These are phyloP conservation scores for Aspergillus neoniger DNA, from an alignment of 2,329 filamentous ascomycete species.

Conservation along the genomic window DNA sequence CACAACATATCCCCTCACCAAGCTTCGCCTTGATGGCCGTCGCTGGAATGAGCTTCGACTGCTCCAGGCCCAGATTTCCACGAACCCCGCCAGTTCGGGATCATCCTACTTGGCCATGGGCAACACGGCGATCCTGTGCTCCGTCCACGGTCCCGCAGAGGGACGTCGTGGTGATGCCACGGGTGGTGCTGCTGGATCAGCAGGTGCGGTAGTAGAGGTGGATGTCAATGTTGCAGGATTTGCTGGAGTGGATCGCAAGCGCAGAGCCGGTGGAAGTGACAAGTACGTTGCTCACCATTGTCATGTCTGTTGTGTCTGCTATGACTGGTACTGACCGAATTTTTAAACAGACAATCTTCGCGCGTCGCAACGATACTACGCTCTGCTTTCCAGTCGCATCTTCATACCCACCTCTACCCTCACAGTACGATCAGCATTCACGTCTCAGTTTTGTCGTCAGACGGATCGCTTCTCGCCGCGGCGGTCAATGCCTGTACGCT, in stretches of 20 bases:
- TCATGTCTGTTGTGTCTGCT: not conserved
- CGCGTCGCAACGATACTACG: conserved; percentile 66
- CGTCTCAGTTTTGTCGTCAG: conserved; percentile 83
- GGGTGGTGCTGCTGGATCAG: conserved; percentile 46
- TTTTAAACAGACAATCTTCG: conserved; percentile 64
- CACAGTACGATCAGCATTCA: conserved; percentile 81
- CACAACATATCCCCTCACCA: conserved; percentile 83
- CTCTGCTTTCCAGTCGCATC: conserved; percentile 71
- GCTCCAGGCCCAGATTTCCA: conserved; percentile 84
- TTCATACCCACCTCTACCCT: conserved; percentile 87
- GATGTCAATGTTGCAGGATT: conserved; percentile 87
- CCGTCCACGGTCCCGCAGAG: conserved; percentile 83
- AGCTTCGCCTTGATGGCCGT: conserved; percentile 78
- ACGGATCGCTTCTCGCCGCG: conserved; percentile 85
- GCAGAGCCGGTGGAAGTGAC: conserved; percentile 67
- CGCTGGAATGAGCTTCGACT: conserved; percentile 97
- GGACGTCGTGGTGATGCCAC: conserved; percentile 54
- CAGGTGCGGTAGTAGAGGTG: conserved; percentile 71
- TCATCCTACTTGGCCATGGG: conserved; percentile 95
- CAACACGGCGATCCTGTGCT: conserved; percentile 95
- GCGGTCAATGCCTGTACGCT: conserved; percentile 90
- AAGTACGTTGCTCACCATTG: conserved; percentile 59
- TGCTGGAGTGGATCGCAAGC: conserved; percentile 80
- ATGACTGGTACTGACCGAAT: not conserved
- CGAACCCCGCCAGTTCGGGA: conserved; percentile 88